These are phyloP conservation scores for Botryotinia narcissicola DNA, from an alignment of 2,329 filamentous ascomycete genomes.

Conservation along the genomic window DNA sequence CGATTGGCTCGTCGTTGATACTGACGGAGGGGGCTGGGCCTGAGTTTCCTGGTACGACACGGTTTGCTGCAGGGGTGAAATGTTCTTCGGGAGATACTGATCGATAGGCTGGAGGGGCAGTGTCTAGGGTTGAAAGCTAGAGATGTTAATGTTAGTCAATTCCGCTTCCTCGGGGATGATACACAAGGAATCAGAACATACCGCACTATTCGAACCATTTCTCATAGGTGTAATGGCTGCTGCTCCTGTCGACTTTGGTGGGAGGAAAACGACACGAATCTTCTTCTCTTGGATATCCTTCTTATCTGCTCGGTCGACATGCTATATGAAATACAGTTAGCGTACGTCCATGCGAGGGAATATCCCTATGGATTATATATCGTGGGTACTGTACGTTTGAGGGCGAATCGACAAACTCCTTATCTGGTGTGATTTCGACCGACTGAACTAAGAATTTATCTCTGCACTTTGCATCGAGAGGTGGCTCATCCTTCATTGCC, in stretches of 20 bases:
- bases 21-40: constrained; percentile 43
- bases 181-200: constrained; percentile 24
- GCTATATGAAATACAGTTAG: constrained; percentile 53
- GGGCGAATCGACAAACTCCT: constrained; percentile 77
- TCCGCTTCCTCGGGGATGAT: not conserved
- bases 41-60: constrained; percentile 31
- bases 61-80: constrained; percentile 35
- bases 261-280: constrained; percentile 85
- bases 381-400: constrained; percentile 67
- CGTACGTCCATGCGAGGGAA: not conserved
- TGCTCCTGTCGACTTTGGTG: constrained; percentile 50
- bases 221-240: constrained; percentile 33
- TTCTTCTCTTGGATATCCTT: constrained; percentile 84
- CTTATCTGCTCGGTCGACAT: constrained; percentile 73
- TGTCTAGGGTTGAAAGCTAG: constrained; percentile 29
- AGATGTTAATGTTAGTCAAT: constrained; percentile 6
- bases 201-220: constrained; percentile 31
- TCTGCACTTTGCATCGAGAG: constrained; percentile 81
- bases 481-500: constrained; percentile 94
- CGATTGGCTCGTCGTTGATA: constrained; percentile 43
- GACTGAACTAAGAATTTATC: constrained; percentile 99
- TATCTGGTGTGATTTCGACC: constrained; percentile 76
- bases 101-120: constrained; percentile 49
- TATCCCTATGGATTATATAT: not conserved
- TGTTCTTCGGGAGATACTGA: constrained; percentile 51